Evolutionary conservation across 164 flowering plant species (phyloP).

Genomic region (Aristolochia californica): DNA sequence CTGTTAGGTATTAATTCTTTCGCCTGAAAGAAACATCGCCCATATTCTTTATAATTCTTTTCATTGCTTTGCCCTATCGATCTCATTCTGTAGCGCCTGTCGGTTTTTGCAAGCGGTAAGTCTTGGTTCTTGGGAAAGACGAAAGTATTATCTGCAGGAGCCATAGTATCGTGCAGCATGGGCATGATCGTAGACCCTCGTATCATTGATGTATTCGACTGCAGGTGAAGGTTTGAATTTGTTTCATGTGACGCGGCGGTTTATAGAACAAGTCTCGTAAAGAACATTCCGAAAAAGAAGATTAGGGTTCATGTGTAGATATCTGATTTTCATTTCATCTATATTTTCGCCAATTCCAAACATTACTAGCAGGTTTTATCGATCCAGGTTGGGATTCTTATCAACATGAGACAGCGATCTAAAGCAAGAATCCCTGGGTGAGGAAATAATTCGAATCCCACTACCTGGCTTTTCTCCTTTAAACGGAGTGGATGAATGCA

Average conservation of each 20-base stretch:
- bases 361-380: constrained; percentile 8
- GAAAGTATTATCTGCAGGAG: too few relatives aligned
- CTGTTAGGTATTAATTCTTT: constrained; percentile 16
- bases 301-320: not conserved
- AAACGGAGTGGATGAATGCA: not conserved
- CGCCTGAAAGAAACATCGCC: constrained; percentile 1
- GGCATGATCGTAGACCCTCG: too few relatives aligned
- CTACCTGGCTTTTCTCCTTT: not conserved
- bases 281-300: not conserved
- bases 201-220: too few relatives aligned
- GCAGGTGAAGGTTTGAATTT: too few relatives aligned
- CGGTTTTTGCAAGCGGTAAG: too few relatives aligned
- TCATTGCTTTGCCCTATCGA: constrained; percentile 19
- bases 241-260: not conserved
- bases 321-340: constrained; percentile 7
- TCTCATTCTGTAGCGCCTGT: constrained; percentile 12
- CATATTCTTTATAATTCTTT: constrained; percentile 11
- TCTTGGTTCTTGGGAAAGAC: too few relatives aligned
- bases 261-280: not conserved
- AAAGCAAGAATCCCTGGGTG: constrained; percentile 17
- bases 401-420: constrained; percentile 36
- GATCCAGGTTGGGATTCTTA: constrained; percentile 37
- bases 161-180: too few relatives aligned
- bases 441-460: not conserved
- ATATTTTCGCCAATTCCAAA: not conserved